Percentiles rank a stretch among this genome's conserved stretches.
Evolutionary conservation across 208 protist genomes (phyloP).

Genomic region (Wallacemonas sp.): DNA sequence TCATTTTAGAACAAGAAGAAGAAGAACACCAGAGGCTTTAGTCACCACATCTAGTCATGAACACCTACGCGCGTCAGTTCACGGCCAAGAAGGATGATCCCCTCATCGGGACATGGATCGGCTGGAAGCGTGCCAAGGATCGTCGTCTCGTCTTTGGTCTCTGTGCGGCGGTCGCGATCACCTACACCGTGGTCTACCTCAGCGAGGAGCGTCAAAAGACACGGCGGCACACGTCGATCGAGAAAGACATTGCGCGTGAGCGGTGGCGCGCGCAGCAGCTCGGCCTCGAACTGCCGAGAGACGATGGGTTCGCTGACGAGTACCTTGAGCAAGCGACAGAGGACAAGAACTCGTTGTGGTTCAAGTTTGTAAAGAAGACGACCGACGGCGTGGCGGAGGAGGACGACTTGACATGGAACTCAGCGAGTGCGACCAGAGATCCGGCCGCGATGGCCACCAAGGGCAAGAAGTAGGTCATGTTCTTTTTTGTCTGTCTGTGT

Average conservation of each 20-base stretch:
- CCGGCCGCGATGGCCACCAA: background rate
- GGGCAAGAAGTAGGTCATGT: background rate
- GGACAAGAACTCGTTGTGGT: slow-evolving; percentile 13
- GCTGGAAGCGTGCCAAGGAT: slow-evolving; percentile 52
- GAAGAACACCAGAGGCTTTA: too few relatives aligned
- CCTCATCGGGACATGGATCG: slow-evolving; percentile 32
- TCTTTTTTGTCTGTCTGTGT: background rate
- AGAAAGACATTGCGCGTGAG: slow-evolving; percentile 82
- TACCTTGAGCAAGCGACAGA: slow-evolving; percentile 32
- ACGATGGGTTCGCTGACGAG: slow-evolving; percentile 68
- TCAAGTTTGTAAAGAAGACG: slow-evolving; percentile 37
- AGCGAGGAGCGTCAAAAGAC: slow-evolving; percentile 54
- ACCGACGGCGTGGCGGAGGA: slow-evolving; percentile 8
- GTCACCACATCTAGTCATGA: too few relatives aligned
- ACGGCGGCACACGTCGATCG: slow-evolving; percentile 65
- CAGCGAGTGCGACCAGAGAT: background rate
- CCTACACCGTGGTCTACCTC: slow-evolving; percentile 57
- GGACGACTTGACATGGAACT: slow-evolving; percentile 21
- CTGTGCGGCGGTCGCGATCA: slow-evolving; percentile 28
- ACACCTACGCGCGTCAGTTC: slow-evolving; percentile 59
- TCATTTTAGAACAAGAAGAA: too few relatives aligned
- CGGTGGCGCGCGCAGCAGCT: slow-evolving; percentile 72
- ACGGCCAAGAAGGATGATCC: slow-evolving; percentile 36
- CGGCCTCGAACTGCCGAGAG: slow-evolving; percentile 40
- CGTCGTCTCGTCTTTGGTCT: slow-evolving; percentile 42